Conservation (phyloP, 805 yeast genomes). For the Cyberlindnera saturnus region DNA sequence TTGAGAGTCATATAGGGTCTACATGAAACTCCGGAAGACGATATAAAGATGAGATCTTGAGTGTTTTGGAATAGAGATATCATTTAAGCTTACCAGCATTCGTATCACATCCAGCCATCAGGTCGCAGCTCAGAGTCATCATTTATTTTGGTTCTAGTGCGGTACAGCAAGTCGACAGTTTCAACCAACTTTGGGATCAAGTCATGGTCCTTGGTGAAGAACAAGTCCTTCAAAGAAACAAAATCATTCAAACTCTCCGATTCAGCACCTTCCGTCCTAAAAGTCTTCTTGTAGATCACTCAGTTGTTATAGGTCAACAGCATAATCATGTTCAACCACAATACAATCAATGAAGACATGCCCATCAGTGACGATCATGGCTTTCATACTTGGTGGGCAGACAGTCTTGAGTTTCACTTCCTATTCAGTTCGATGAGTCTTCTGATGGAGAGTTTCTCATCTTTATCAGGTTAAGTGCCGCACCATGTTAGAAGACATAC, state of each 20-base stretch:
- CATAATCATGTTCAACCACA: conserved; percentile 48
- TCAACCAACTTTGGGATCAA: conserved; percentile 26
- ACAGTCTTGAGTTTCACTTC: conserved; percentile 25
- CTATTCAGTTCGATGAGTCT: conserved; percentile 30
- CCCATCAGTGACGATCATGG: conserved; percentile 57
- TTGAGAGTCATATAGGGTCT: conserved; percentile 45
- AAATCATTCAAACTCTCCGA: conserved; percentile 30
- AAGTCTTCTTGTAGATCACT: conserved; percentile 21
- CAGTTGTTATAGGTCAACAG: conserved; percentile 40
- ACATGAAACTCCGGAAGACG: conserved; percentile 56
- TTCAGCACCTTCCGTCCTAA: conserved; percentile 9
- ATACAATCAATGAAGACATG: conserved; percentile 64
- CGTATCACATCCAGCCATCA: conserved; percentile 40
- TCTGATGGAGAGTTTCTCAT: conserved; percentile 38
- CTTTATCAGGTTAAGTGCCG: conserved; percentile 46
- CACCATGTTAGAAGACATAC: conserved; percentile 50
- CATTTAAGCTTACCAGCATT: conserved; percentile 60
- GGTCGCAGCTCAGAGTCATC: conserved; percentile 31
- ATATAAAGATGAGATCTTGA: conserved; percentile 47
- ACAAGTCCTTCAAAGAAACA: conserved; percentile 35
- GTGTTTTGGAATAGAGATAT: conserved; percentile 48
- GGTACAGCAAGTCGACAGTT: conserved; percentile 28
- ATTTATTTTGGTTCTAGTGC: conserved; percentile 34
- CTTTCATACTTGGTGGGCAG: conserved; percentile 50
- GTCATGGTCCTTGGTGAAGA: conserved; percentile 27